Base-by-base conservation (phyloP, 2,329 filamentous ascomycete genomes). In the Stagonosporopsis chrysanthemi region DNA sequence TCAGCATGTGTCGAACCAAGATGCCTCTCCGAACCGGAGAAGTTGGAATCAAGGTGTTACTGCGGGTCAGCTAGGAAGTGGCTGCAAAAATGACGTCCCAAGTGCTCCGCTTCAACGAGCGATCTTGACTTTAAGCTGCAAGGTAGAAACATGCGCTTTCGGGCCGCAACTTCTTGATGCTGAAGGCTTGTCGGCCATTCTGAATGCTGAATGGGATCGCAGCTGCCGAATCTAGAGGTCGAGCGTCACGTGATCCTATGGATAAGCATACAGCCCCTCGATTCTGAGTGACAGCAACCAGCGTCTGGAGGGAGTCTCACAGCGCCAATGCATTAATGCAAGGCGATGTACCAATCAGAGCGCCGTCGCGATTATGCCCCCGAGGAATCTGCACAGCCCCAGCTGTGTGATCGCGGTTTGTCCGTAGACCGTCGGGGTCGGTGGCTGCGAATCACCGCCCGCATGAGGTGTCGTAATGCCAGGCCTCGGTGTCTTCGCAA, bases 401-500 rank as follows among this genome's bases (percentile, higher is more conserved):
- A 52, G 43, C 44, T 48, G 58, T 43, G 40, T 19, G 38, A 36
- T 50, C 17, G 38, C 61, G 56, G 56, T 66, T 65, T 45, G 62
- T 41, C 48, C 48, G 52, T 12, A 33, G 33, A 31, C 17, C 12
- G n/a, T 63, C 60, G 64, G 60, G 5, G 49, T 61, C 54, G 62
- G 61, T 52, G 44, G 12, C 29, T 47, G 24, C 14, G 29, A 43
- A 46, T 48, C 54, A 53, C 52, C 40, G 52, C 19, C n/a, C 61
- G 61, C 57, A 58, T 57, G 31, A 42, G 60, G 58, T 60, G 54
- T 51, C 62, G 56, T 62, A 66, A 65, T 63, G 63, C 57, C 48
- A 52, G 48, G 54, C 39, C 43, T 52, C 15, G 47, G 45, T 35
- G 46, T 46, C 47, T 50, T 51, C 33, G 39, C 38, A 44, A 48